phyloP scores from a whole-genome alignment of 2,329 filamentous ascomycete species.

The Xylaria sp. region DNA sequence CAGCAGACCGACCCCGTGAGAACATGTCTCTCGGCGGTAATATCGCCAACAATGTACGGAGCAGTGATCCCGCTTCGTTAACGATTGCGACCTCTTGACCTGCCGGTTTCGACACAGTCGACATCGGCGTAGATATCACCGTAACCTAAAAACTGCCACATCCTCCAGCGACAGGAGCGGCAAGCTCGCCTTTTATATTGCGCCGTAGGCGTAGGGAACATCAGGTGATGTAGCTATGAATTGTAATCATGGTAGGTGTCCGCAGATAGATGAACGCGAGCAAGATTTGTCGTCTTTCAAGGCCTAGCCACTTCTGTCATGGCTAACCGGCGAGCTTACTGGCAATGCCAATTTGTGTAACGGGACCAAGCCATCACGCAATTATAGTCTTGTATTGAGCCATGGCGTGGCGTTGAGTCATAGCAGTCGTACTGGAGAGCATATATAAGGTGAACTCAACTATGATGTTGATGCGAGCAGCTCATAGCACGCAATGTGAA shows the following conservation, averaged over 20 bases:
- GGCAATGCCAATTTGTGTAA: conserved; percentile 17
- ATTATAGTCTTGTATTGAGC: conserved; percentile 23
- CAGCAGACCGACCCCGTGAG: not conserved
- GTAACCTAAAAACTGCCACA: not conserved
- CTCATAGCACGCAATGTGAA: conserved; percentile 28
- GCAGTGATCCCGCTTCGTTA: not conserved
- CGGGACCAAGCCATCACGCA: conserved; percentile 32
- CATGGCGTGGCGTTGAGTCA: conserved; percentile 16
- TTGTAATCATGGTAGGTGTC: not conserved
- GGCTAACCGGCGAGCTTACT: conserved; percentile 12
- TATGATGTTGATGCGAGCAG: conserved; percentile 20
- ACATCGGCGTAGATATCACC: not conserved
- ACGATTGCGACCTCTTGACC: not conserved
- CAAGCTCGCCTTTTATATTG: conserved; percentile 31
- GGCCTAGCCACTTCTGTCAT: not conserved
- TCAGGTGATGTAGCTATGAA: not conserved
- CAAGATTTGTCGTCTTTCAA: not conserved
- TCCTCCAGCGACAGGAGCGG: not conserved
- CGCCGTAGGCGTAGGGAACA: not conserved
- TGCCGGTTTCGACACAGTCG: not conserved
- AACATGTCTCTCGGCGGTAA: not conserved
- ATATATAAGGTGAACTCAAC: conserved; percentile 22
- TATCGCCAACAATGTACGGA: not conserved
- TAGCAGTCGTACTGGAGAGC: not conserved
- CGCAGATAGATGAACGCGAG: not conserved